phyloP scores from a whole-genome alignment of 1,284 basidiomycete genomes.

The Inonotus hispidus region DNA sequence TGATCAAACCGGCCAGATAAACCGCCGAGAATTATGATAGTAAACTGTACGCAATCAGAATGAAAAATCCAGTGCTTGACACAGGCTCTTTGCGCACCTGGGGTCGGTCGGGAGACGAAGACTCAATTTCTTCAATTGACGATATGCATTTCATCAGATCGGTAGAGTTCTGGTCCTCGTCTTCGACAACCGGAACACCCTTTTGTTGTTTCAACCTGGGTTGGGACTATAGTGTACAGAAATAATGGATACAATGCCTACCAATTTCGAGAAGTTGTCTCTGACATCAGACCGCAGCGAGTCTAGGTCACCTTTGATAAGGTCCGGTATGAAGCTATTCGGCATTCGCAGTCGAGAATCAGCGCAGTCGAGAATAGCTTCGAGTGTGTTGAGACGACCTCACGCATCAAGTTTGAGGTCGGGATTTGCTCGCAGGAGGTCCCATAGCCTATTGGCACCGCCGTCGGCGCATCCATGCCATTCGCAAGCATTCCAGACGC shows the following conservation, averaged over 20 bases:
- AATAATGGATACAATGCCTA: constrained; percentile 26
- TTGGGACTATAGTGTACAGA: neutral
- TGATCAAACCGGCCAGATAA: constrained; percentile 91
- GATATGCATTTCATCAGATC: constrained; percentile 91
- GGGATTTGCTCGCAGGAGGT: constrained; percentile 37
- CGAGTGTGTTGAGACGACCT: constrained; percentile 16
- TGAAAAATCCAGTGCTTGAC: neutral
- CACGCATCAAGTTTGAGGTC: constrained; percentile 22
- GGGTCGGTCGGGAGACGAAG: constrained; percentile 26
- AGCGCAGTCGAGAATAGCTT: neutral
- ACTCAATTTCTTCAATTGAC: constrained; percentile 54
- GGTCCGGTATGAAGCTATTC: constrained; percentile 67
- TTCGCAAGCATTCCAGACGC: constrained; percentile 63
- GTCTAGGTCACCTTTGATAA: constrained; percentile 93
- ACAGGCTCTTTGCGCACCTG: neutral
- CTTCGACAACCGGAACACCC: constrained; percentile 65
- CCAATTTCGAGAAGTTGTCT: constrained; percentile 59
- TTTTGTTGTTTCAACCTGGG: constrained; percentile 27
- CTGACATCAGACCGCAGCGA: constrained; percentile 76
- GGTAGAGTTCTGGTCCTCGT: constrained; percentile 78
- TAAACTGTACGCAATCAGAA: constrained; percentile 39
- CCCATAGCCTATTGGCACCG: constrained; percentile 85
- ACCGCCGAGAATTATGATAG: constrained; percentile 83
- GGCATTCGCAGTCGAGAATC: neutral
- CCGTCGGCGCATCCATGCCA: constrained; percentile 88